Percentiles rank a stretch among this genome's conserved stretches.
phyloP scores from a whole-genome alignment of 2,329 filamentous ascomycete species.

The Lachnellula suecica region DNA sequence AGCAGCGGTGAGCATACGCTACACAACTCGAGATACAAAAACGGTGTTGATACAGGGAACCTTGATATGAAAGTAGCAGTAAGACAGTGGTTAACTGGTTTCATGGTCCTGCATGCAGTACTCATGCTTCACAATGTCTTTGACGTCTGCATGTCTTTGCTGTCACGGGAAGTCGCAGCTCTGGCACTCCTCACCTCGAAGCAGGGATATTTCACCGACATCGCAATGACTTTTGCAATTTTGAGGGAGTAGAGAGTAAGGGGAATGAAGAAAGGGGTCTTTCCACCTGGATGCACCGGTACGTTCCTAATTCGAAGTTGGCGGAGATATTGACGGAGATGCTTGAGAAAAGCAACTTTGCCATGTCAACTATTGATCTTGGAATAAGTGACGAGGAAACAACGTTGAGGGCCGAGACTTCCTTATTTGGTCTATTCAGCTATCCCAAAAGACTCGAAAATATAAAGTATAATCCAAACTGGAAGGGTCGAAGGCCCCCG shows the following conservation, averaged over 20 bases:
- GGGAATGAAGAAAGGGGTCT: neutral
- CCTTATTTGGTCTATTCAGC: no score
- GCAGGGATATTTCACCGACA: constrained; percentile 1
- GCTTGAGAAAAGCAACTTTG: neutral
- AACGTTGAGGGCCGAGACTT: neutral
- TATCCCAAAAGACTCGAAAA: neutral
- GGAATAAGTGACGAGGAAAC: no score
- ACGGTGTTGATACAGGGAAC: neutral
- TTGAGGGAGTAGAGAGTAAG: neutral
- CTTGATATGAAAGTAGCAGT: neutral
- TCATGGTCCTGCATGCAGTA: no score
- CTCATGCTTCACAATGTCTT: neutral
- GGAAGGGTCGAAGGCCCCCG: neutral
- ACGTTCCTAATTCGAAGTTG: neutral
- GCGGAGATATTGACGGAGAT: neutral
- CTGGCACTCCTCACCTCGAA: constrained; percentile 1
- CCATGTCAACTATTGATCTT: neutral
- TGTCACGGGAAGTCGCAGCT: constrained; percentile 7
- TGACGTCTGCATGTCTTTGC: constrained; percentile 2
- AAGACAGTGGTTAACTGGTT: no score
- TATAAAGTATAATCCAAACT: neutral
- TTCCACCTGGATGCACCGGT: no score
- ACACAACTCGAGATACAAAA: neutral
- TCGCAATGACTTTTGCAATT: no score
- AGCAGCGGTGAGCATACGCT: neutral